These are phyloP conservation scores for Sclerotinia subarctica DNA, from an alignment of 2,329 filamentous ascomycete genomes.

Conservation along the genomic window DNA sequence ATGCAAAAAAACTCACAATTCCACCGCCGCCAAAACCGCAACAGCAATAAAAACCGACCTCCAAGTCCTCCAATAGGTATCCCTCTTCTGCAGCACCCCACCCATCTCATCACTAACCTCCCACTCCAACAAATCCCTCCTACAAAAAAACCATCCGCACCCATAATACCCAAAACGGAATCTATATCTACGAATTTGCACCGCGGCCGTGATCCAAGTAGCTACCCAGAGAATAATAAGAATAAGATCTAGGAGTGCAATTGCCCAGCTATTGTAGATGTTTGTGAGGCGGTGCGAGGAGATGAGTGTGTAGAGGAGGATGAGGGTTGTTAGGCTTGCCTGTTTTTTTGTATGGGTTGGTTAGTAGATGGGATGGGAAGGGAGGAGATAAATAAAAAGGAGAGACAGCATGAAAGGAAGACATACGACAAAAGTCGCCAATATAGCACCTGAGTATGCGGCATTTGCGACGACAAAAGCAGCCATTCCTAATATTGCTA, in stretches of 20 bases:
- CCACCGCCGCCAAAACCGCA: conserved; percentile 8
- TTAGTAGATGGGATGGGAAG: not conserved
- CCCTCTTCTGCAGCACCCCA: not conserved
- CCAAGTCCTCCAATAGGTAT: conserved; percentile 4
- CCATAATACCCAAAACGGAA: not conserved
- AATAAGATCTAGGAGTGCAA: conserved; percentile 13
- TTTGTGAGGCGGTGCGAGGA: not conserved
- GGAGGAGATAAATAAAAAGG: not conserved
- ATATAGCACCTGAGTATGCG: conserved; percentile 6
- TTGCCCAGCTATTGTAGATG: conserved; percentile 17
- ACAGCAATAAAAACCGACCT: conserved; percentile 10
- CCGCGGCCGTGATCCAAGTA: not conserved
- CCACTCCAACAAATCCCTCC: conserved; percentile 5
- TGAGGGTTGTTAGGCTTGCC: conserved; percentile 15
- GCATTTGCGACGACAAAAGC: conserved; percentile 16
- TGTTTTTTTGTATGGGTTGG: not conserved
- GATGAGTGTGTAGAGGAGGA: conserved; percentile 15
- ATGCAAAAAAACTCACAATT: conserved; percentile 10
- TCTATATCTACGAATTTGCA: not conserved
- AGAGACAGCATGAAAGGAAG: too few species aligned
- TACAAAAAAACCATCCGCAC: conserved; percentile 5
- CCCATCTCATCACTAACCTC: not conserved
- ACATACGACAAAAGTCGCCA: conserved; percentile 17
- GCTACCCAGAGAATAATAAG: conserved; percentile 14
- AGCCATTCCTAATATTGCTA: conserved; percentile 12